Evolutionary conservation across 805 yeast genomes (phyloP).

Genomic region (Saccharomycopsis babjevae): DNA sequence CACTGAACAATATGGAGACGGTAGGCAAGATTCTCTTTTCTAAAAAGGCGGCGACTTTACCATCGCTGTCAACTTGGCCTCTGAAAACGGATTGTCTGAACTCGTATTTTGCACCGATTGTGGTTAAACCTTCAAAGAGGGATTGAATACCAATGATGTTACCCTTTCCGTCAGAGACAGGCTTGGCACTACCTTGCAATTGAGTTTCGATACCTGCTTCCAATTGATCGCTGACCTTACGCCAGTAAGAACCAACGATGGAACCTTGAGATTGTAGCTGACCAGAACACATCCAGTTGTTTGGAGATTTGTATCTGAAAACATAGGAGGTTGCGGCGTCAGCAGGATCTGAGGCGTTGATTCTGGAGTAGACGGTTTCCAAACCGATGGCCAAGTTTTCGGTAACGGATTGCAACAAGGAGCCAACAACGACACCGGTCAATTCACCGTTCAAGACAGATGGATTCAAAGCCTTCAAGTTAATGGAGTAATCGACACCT

Average conservation of each 20-base stretch:
- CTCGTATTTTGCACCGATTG: conserved; percentile 95
- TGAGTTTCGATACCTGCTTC: conserved; percentile 92
- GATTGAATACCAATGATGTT: conserved; percentile 76
- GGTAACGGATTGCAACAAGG: conserved; percentile 81
- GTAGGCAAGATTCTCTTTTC: conserved; percentile 93
- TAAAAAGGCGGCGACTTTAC: conserved; percentile 82
- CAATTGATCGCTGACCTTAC: conserved; percentile 82
- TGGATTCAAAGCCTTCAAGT: conserved; percentile 88
- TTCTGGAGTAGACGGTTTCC: conserved; percentile 75
- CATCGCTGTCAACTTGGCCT: conserved; percentile 85
- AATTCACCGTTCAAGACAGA: conserved; percentile 62
- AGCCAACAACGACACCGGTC: conserved; percentile 88
- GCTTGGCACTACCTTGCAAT: conserved; percentile 64
- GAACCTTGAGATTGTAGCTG: conserved; percentile 92
- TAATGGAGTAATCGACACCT: conserved; percentile 79
- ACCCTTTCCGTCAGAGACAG: conserved; percentile 66
- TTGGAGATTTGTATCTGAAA: conserved; percentile 73
- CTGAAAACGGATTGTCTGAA: conserved; percentile 93
- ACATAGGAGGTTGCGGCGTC: conserved; percentile 86
- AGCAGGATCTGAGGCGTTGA: conserved; percentile 67
- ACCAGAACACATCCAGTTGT: conserved; percentile 88
- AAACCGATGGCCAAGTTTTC: conserved; percentile 79
- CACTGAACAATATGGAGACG: conserved; percentile 75
- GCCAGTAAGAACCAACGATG: conserved; percentile 82
- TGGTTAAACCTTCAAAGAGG: conserved; percentile 81